phyloP scores from a whole-genome alignment of 2,329 filamentous ascomycete species.

The Xylariaceae sp. region DNA sequence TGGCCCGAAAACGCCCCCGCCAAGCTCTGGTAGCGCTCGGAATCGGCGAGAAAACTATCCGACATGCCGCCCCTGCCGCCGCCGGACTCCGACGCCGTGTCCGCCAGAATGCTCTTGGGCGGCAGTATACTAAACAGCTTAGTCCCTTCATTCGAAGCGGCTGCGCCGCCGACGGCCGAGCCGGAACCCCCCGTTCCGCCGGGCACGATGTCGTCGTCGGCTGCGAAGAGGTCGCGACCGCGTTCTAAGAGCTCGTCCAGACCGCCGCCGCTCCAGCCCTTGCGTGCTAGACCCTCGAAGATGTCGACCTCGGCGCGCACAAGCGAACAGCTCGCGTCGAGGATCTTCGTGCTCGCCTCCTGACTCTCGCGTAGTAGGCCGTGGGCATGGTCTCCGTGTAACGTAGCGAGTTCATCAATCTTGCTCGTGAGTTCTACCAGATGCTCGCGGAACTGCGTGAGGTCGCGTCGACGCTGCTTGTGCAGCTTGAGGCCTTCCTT shows the following conservation, averaged over 20 bases:
- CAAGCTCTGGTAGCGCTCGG: slow-evolving; percentile 54
- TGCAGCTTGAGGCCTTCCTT: slow-evolving; percentile 61
- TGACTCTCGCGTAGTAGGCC: slow-evolving; percentile 58
- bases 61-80: slow-evolving; percentile 24
- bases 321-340: slow-evolving; percentile 60
- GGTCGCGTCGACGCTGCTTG: slow-evolving; percentile 54
- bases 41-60: slow-evolving; percentile 50
- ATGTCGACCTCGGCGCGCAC: slow-evolving; percentile 66
- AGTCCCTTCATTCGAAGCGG: slow-evolving; percentile 31
- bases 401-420: slow-evolving; percentile 56
- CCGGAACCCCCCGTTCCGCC: slow-evolving; percentile 21
- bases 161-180: slow-evolving; percentile 24
- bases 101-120: slow-evolving; percentile 58
- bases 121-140: slow-evolving; percentile 62
- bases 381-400: slow-evolving; percentile 57
- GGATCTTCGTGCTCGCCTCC: slow-evolving; percentile 56
- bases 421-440: slow-evolving; percentile 58
- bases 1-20: slow-evolving; percentile 46
- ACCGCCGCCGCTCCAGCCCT: slow-evolving; percentile 63
- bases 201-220: slow-evolving; percentile 31
- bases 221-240: slow-evolving; percentile 56
- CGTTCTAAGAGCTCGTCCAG: slow-evolving; percentile 61
- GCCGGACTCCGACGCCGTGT: slow-evolving; percentile 39
- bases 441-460: slow-evolving; percentile 57
- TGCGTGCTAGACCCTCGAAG: slow-evolving; percentile 60